Evolutionary conservation across 129 eudicot species (phyloP), one percentile per base, ranked within the genome.

Genomic region (Solidago caesia): DNA sequence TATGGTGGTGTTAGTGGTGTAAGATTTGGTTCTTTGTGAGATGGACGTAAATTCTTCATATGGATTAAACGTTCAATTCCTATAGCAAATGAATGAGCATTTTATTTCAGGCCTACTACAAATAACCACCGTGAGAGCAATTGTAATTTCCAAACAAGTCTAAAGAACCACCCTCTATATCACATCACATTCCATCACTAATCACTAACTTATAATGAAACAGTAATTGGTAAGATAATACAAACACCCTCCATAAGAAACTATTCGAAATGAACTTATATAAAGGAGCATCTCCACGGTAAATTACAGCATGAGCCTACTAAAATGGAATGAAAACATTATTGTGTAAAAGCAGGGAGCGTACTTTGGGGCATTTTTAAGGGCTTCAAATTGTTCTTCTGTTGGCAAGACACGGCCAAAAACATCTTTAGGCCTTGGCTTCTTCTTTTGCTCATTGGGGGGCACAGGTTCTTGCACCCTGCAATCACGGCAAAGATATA

Each of bases 381-480:
- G 94, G 76, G 87, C 96, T 52, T 91, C 99, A 64, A 95, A 91
- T 59, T 95, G 84, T 78, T 95, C 99, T 82, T 87, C 99, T 27
- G 99, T 95, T 6, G 99, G 99, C 72, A 95, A 73, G 21, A 83
- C 80, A 72, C 96, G 97, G 2, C 99, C 99, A 82, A 85, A 95
- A 62, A 95, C 88, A 80, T 95, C 99, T 80, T 91, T 95, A 44
- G 91, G 86, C 80, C 89, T 82, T 58, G 80, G 71, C 77, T 95
- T 95, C 90, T 79, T 91, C 83, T 82, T 87, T 74, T 84, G 87
- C 69, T 83, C 89, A 41, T 25, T 78, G 25, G 92, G 68, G 11
- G 84, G 91, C 13, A 77, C 10, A 70, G 81, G 77, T 46, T 84
- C 85, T 66, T 57, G 69, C 41, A 72, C 66, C 89, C 93, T 90